A percentile compares a stretch with the other conserved stretches of the same genome.
These are phyloP conservation scores for Solanum pinnatisectum DNA, from an alignment of 257 asterid species.

Conservation along the genomic window DNA sequence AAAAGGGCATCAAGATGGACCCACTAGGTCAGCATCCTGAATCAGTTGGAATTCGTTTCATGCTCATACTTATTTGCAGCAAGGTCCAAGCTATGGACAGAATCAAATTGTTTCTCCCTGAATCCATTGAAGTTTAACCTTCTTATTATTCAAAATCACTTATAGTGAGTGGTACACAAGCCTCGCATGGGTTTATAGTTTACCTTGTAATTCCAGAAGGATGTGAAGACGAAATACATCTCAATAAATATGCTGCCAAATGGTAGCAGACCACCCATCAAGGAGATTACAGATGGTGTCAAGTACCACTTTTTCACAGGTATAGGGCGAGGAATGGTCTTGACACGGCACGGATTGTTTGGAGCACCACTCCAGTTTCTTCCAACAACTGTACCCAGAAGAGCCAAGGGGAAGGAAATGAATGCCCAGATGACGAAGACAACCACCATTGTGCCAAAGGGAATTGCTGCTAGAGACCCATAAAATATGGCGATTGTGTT, in stretches of 20 bases:
- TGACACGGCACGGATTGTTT: slow-evolving; percentile 59
- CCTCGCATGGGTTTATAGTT: not conserved
- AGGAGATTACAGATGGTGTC: slow-evolving; percentile 46
- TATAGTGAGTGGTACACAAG: not conserved
- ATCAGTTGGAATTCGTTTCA: not conserved
- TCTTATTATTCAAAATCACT: not conserved
- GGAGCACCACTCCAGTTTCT: slow-evolving; percentile 69
- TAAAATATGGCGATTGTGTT: slow-evolving; percentile 59
- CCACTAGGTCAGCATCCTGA: not conserved
- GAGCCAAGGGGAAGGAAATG: slow-evolving; percentile 53
- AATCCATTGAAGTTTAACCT: not conserved
- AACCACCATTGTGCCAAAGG: slow-evolving; percentile 58
- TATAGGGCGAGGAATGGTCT: slow-evolving; percentile 73
- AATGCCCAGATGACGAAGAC: slow-evolving; percentile 58
- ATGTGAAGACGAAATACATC: slow-evolving; percentile 66
- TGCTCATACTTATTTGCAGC: not conserved
- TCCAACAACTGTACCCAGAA: slow-evolving; percentile 59
- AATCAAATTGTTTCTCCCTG: not conserved
- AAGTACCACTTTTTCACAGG: slow-evolving; percentile 83
- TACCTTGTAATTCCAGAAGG: slow-evolving; percentile 78
- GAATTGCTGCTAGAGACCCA: slow-evolving; percentile 65
- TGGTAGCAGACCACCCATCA: slow-evolving; percentile 69
- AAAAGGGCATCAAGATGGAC: not conserved
- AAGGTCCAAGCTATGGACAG: not conserved
- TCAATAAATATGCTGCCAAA: slow-evolving; percentile 65